phyloP scores from a whole-genome alignment of 2,329 filamentous ascomycete genomes.

The Geosmithia putterillii region DNA sequence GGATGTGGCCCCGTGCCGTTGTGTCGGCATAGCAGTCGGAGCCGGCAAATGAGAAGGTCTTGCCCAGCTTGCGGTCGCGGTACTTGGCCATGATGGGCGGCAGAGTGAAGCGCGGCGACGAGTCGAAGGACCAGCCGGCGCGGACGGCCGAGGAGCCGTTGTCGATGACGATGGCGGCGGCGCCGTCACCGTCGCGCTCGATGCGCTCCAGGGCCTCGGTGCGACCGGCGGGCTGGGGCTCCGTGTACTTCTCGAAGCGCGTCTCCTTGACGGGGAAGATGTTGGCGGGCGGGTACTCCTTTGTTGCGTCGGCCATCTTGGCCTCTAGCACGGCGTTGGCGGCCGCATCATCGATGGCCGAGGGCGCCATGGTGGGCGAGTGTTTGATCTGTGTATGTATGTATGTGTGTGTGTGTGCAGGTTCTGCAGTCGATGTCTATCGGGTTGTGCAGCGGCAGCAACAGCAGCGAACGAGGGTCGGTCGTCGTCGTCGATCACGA shows the following conservation, averaged over 20 bases:
- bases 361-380: conserved; percentile 43
- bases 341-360: conserved; percentile 33
- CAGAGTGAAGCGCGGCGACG: conserved; percentile 64
- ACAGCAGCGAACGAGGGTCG: conserved; percentile 3
- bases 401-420: background rate
- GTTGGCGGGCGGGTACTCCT: conserved; percentile 38
- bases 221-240: conserved; percentile 54
- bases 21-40: conserved; percentile 91
- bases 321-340: conserved; percentile 10
- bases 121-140: conserved; percentile 92
- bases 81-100: conserved; percentile 92
- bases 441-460: background rate
- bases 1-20: conserved; percentile 79
- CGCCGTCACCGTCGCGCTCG: conserved; percentile 15
- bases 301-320: conserved; percentile 15
- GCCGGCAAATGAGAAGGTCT: conserved; percentile 86
- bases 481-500: conserved; percentile 1
- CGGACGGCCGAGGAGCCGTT: conserved; percentile 88
- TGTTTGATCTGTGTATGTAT: no score
- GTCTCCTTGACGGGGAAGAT: conserved; percentile 51
- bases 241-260: conserved; percentile 43
- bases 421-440: background rate
- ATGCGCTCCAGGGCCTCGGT: conserved; percentile 49
- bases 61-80: conserved; percentile 83
- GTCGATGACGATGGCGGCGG: conserved; percentile 87